Evolutionary conservation across 768 basidiomycete genomes (phyloP).

Genomic region (Leccinum imitatum): DNA sequence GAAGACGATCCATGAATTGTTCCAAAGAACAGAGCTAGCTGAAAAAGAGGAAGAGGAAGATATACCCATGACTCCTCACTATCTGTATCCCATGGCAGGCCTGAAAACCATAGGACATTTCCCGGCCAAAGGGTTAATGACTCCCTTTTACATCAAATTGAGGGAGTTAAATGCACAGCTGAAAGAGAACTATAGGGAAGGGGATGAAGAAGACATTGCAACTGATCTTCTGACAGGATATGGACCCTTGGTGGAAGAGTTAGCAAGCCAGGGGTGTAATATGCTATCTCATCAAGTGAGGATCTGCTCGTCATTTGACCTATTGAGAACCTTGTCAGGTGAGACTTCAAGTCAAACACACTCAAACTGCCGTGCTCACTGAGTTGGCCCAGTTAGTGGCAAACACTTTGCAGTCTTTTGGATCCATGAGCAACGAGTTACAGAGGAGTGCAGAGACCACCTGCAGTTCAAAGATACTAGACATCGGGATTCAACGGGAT

Average conservation of each 20-base stretch:
- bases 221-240: neutral
- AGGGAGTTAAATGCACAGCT: neutral
- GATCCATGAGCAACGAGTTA: no score
- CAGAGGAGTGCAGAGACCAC: no score
- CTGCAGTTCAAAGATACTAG: no score
- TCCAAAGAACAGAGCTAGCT: neutral
- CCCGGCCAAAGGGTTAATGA: neutral
- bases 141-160: neutral
- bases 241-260: neutral
- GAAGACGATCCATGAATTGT: neutral
- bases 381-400: no score
- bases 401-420: no score
- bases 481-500: no score
- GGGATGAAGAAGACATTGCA: neutral
- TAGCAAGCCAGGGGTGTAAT: constrained; percentile 1
- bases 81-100: neutral
- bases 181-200: fast-evolving
- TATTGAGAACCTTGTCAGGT: no score
- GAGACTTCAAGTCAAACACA: no score
- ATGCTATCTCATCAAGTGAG: neutral
- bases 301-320: no score
- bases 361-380: no score
- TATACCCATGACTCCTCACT: neutral
- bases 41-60: neutral
- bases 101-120: no score